Conservation (phyloP, 202 grass and related monocot species). For the Schoenoplectus tabernaemontani region DNA sequence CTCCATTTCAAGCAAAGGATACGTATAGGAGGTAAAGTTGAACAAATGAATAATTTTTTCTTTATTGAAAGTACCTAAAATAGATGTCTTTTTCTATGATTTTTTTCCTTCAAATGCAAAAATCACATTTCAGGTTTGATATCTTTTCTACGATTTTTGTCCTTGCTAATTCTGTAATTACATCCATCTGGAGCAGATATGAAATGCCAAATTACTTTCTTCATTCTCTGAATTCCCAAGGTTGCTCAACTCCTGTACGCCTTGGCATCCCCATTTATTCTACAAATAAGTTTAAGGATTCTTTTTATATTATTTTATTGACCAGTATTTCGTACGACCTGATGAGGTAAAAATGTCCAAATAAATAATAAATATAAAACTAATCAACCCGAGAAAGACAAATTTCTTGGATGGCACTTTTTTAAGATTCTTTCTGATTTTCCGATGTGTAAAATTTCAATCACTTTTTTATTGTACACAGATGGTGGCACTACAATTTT, state of each 20-base stretch:
- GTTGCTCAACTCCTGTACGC: too few relatives aligned
- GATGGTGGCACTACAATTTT: too few relatives aligned
- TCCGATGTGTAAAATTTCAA: too few relatives aligned
- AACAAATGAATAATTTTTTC: not conserved
- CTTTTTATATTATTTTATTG: not conserved
- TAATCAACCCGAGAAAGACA: not conserved
- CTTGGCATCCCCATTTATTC: not conserved
- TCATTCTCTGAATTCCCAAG: not conserved
- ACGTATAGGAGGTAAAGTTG: conserved; percentile 77
- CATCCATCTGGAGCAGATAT: not conserved
- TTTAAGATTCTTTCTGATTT: too few relatives aligned
- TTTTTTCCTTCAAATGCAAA: conserved; percentile 58
- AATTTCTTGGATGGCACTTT: too few relatives aligned
- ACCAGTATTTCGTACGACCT: not conserved
- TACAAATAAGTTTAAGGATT: not conserved
- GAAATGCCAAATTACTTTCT: not conserved
- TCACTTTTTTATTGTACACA: too few relatives aligned
- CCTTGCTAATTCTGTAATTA: not conserved
- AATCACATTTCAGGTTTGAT: conserved; percentile 69
- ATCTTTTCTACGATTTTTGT: not conserved
- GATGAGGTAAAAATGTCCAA: not conserved
- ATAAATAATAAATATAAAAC: not conserved
- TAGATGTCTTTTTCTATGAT: too few relatives aligned
- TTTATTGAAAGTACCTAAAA: not conserved
- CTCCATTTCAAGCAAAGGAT: conserved; percentile 92